A percentile compares a stretch with the other conserved stretches of the same genome.
Conservation (phyloP, 495 filamentous ascomycete species). For the Saxophila tyrrhenica region DNA sequence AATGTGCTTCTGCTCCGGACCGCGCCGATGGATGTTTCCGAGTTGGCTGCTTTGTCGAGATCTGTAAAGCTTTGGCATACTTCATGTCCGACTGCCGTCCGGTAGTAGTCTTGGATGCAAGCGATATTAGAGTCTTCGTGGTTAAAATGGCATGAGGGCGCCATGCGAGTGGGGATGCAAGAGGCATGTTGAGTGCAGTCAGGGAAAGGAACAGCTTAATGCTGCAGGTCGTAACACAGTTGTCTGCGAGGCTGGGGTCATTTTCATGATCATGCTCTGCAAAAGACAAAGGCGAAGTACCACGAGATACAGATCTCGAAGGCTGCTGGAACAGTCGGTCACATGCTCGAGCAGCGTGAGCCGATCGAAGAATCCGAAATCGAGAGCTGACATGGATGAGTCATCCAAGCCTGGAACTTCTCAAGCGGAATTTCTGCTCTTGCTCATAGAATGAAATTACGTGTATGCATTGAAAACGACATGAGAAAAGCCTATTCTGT, state of each 20-base stretch:
- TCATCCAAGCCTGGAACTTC: not conserved
- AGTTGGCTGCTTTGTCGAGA: slow-evolving; percentile 43
- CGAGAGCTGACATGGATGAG: not conserved
- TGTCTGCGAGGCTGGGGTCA: not conserved
- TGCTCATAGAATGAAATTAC: no score
- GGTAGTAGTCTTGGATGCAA: not conserved
- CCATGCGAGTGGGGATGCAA: not conserved
- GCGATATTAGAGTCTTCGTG: not conserved
- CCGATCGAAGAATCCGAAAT: not conserved
- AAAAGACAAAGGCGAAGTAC: not conserved
- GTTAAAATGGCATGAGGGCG: not conserved
- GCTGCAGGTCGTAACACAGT: not conserved
- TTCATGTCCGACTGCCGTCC: not conserved
- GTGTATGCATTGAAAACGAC: no score
- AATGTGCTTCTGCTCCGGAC: slow-evolving; percentile 33
- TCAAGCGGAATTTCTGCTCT: no score
- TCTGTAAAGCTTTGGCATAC: slow-evolving; percentile 31
- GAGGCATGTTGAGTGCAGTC: not conserved
- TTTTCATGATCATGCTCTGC: not conserved
- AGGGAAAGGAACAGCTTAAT: not conserved
- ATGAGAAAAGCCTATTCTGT: no score
- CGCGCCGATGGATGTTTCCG: slow-evolving; percentile 30
- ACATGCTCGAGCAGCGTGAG: not conserved
- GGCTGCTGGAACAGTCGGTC: not conserved
- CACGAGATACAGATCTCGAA: not conserved